Evolutionary conservation across 768 basidiomycete species (phyloP).

Genomic region (Boletellus emodensis): DNA sequence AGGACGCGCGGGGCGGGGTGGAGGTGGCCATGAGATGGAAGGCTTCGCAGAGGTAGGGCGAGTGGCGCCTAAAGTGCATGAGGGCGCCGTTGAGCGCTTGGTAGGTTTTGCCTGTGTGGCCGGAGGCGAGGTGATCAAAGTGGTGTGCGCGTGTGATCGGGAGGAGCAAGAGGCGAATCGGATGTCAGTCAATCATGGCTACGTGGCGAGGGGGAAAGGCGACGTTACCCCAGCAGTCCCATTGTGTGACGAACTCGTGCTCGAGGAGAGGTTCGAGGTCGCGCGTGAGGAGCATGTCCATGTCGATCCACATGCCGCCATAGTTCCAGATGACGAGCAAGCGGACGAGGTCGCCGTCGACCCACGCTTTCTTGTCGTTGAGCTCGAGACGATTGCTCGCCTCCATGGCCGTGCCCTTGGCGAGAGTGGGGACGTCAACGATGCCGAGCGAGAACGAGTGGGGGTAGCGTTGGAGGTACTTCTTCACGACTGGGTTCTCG

Average conservation of each 20-base stretch:
- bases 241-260: conserved; percentile 95
- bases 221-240: conserved; percentile 90
- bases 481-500: conserved; percentile 50
- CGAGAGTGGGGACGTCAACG: conserved; percentile 65
- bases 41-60: conserved; percentile 95
- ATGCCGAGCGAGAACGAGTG: conserved; percentile 63
- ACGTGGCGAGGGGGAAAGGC: background rate
- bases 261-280: conserved; percentile 83
- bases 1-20: conserved; percentile 66
- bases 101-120: conserved; percentile 58
- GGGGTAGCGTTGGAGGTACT: conserved; percentile 62
- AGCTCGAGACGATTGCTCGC: conserved; percentile 56
- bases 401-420: conserved; percentile 73
- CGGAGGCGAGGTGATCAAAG: no score
- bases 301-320: conserved; percentile 96
- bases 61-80: conserved; percentile 86
- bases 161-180: background rate
- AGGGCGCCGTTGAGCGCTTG: conserved; percentile 87
- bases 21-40: conserved; percentile 86
- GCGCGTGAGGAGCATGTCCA: conserved; percentile 90
- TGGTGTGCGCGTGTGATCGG: no score
- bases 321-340: conserved; percentile 82
- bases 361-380: conserved; percentile 80
- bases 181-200: conserved; percentile 4
- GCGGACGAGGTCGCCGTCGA: conserved; percentile 91